Evolutionary conservation across 257 asterid species (phyloP).

Genomic region (Solanum pimpinellifolium): DNA sequence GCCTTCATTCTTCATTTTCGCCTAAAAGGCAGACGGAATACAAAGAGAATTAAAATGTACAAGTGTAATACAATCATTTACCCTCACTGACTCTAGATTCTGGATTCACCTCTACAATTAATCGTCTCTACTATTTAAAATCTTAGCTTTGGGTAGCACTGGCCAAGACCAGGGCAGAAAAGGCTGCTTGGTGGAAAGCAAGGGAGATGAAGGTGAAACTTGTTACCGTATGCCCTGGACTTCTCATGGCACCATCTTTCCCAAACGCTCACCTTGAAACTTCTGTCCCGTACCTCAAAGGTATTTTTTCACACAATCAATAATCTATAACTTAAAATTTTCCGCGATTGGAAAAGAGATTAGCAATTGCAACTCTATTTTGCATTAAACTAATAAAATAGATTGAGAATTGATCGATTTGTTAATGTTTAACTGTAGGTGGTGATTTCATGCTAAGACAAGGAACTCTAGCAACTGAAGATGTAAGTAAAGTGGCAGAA

Average conservation of each 20-base stretch:
- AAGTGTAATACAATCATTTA: background rate
- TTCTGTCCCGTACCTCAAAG: slow-evolving; percentile 24
- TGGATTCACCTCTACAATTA: background rate
- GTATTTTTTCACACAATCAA: background rate
- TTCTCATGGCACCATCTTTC: slow-evolving; percentile 24
- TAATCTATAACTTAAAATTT: background rate
- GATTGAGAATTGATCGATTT: background rate
- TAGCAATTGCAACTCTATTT: background rate
- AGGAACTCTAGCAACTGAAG: slow-evolving; percentile 16
- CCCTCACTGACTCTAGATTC: background rate
- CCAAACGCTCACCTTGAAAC: slow-evolving; percentile 17
- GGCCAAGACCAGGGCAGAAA: slow-evolving; percentile 24
- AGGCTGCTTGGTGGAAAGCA: slow-evolving; percentile 20
- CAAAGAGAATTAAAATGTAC: background rate
- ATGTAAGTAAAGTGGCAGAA: slow-evolving; percentile 12
- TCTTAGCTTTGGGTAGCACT: slow-evolving; percentile 25
- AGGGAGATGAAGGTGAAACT: slow-evolving; percentile 19
- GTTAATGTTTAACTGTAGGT: background rate
- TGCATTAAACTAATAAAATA: background rate
- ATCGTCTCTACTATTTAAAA: background rate
- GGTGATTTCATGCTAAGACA: slow-evolving; percentile 9
- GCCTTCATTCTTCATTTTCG: background rate
- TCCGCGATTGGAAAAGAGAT: background rate
- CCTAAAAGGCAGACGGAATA: background rate
- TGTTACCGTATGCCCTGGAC: slow-evolving; percentile 16